A percentile compares a stretch with the other conserved stretches of the same genome.
Evolutionary conservation across 1,139 yeast species (phyloP).

Genomic region (Nadsonia starkeyi-henricii): DNA sequence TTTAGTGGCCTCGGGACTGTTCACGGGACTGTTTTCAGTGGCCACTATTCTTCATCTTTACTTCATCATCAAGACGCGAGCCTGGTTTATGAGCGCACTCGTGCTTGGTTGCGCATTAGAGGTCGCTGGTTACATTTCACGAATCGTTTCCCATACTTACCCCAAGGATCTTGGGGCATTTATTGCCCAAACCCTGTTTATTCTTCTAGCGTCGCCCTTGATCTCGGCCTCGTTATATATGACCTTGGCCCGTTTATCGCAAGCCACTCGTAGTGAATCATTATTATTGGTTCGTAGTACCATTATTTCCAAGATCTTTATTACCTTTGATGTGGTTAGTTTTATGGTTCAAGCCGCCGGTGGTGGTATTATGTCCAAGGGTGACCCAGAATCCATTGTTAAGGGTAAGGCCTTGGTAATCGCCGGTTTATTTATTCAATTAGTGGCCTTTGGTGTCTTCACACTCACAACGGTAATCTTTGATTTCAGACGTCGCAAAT

Average conservation of each 20-base stretch:
- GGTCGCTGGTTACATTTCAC: conserved; percentile 25
- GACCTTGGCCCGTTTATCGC: conserved; percentile 28
- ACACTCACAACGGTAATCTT: conserved; percentile 9
- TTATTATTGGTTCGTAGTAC: conserved; percentile 22
- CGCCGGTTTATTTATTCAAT: conserved; percentile 24
- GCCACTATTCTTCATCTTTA: conserved; percentile 9
- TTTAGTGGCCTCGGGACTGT: conserved; percentile 11
- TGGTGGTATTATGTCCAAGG: conserved; percentile 27
- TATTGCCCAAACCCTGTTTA: conserved; percentile 25
- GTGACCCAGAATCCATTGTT: conserved; percentile 6
- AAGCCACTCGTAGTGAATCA: conserved; percentile 20
- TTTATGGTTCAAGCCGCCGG: conserved; percentile 32
- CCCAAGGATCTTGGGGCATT: conserved; percentile 19
- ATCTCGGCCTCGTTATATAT: conserved; percentile 34
- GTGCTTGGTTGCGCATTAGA: conserved; percentile 14
- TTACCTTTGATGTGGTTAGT: conserved; percentile 31
- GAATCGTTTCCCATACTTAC: conserved; percentile 18
- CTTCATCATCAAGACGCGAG: conserved; percentile 8
- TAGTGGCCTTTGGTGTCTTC: conserved; percentile 27
- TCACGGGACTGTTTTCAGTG: conserved; percentile 11
- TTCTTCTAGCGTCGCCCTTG: conserved; percentile 32
- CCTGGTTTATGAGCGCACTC: conserved; percentile 13
- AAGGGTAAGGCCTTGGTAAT: conserved; percentile 14
- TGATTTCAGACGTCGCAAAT: conserved; percentile 8
- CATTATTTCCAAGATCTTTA: conserved; percentile 29